Percentiles rank a stretch among this genome's conserved stretches.
Conservation (phyloP, 305 asterid genomes). For the Solanum hybrid region DNA sequence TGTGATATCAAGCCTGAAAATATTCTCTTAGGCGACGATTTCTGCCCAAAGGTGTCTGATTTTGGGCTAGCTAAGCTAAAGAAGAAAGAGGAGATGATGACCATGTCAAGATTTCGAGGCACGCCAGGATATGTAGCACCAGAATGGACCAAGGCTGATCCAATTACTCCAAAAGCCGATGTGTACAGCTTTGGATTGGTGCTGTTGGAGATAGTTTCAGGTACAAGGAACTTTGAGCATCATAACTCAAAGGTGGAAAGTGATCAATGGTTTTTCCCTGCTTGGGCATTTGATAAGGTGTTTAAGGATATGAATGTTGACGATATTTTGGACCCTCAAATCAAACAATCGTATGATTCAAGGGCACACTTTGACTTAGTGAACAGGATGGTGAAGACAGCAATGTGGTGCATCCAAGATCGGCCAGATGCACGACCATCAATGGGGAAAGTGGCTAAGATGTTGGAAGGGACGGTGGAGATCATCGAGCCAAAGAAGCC, state of each 20-base stretch:
- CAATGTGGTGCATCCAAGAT: constrained; percentile 89
- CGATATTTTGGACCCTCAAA: constrained; percentile 51
- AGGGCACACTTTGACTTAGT: constrained; percentile 55
- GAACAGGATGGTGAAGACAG: constrained; percentile 72
- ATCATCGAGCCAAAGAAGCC: constrained; percentile 66
- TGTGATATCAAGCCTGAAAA: constrained; percentile 92
- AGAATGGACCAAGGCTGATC: constrained; percentile 50
- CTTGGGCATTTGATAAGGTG: constrained; percentile 78
- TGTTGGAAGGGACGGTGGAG: constrained; percentile 85
- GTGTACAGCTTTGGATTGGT: constrained; percentile 83
- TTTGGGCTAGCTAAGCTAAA: constrained; percentile 77
- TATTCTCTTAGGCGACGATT: constrained; percentile 73
- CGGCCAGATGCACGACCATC: constrained; percentile 73
- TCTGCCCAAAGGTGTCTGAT: constrained; percentile 90
- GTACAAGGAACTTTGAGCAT: constrained; percentile 48
- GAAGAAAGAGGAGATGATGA: constrained; percentile 69
- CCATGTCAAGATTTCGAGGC: constrained; percentile 54
- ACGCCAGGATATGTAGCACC: constrained; percentile 87
- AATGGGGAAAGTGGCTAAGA: constrained; percentile 94
- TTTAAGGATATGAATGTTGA: constrained; percentile 60
- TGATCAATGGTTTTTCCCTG: constrained; percentile 65
- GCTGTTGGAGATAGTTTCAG: constrained; percentile 63
- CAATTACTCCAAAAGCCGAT: constrained; percentile 71
- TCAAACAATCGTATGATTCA: constrained; percentile 52
- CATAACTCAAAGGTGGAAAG: constrained; percentile 44